phyloP scores from a whole-genome alignment of 1,284 basidiomycete species.

The Ustilago curta region DNA sequence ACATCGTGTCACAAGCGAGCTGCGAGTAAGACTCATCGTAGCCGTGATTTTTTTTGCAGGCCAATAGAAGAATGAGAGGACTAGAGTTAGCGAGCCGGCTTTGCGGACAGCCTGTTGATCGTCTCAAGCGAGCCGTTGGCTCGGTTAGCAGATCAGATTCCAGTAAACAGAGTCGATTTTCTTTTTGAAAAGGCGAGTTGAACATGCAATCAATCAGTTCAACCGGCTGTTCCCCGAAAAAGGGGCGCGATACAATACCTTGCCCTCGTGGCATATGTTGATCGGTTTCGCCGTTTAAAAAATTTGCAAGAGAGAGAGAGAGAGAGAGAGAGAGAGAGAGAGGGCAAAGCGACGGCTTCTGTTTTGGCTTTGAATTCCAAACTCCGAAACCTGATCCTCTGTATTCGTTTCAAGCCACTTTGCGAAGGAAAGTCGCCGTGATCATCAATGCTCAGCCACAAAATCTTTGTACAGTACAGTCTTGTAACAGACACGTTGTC shows the following conservation, averaged over 20 bases:
- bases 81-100: too few relatives aligned
- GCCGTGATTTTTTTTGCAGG: too few relatives aligned
- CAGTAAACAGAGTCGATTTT: neutral
- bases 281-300: too few relatives aligned
- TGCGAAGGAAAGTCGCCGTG: constrained; percentile 7
- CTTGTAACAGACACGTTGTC: neutral
- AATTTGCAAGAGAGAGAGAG: neutral
- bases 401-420: constrained; percentile 5
- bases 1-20: too few relatives aligned
- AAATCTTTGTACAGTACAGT: too few relatives aligned
- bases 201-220: constrained; percentile 12
- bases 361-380: constrained; percentile 1
- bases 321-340: neutral
- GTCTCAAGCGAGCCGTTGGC: constrained; percentile 2
- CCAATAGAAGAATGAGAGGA: too few relatives aligned
- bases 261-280: too few relatives aligned
- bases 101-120: too few relatives aligned
- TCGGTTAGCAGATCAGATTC: neutral
- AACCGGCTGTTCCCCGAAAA: constrained; percentile 27
- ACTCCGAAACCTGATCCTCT: constrained; percentile 9
- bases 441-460: neutral
- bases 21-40: too few relatives aligned
- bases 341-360: neutral
- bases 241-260: constrained; percentile 15
- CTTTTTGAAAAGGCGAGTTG: neutral